Conservation (phyloP, 805 yeast genomes). For the Pichia thaimueangensis region DNA sequence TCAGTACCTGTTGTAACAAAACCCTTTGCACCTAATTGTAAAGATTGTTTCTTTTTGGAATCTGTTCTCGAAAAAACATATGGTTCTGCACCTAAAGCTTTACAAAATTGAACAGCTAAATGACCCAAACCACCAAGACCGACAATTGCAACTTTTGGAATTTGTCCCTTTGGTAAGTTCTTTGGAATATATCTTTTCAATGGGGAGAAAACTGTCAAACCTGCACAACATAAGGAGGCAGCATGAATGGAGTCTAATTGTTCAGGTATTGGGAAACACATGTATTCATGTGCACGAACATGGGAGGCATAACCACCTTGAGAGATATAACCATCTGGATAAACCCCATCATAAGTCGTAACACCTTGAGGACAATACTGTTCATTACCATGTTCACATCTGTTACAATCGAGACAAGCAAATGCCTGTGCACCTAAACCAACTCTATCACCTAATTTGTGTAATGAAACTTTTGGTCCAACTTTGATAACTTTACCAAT, state of each 20-base stretch:
- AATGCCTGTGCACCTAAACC: conserved; percentile 41
- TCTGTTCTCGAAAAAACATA: conserved; percentile 38
- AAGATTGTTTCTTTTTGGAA: conserved; percentile 35
- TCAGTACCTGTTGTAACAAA: conserved; percentile 41
- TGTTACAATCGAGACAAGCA: conserved; percentile 32
- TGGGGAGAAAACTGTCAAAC: conserved; percentile 46
- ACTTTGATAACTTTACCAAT: conserved; percentile 36
- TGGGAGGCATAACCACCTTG: conserved; percentile 45
- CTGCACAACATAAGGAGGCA: conserved; percentile 48
- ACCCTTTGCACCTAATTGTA: conserved; percentile 35
- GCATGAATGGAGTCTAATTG: conserved; percentile 35
- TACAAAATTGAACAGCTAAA: conserved; percentile 39
- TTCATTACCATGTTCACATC: conserved; percentile 36
- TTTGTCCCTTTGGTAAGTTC: conserved; percentile 25
- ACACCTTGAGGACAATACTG: conserved; percentile 39
- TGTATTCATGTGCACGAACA: conserved; percentile 40
- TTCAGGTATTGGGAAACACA: conserved; percentile 42
- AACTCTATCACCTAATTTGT: conserved; percentile 39
- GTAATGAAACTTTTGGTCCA: conserved; percentile 30
- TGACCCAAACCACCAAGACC: conserved; percentile 46
- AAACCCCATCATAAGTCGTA: conserved; percentile 36
- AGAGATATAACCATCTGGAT: conserved; percentile 32
- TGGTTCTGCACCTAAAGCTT: conserved; percentile 41
- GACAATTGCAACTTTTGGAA: conserved; percentile 35
- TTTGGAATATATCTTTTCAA: conserved; percentile 34